Evolutionary conservation across 23 red algal species (phyloP), one percentile per base, ranked within the genome.

Genomic region (Gracilaria gracilis): DNA sequence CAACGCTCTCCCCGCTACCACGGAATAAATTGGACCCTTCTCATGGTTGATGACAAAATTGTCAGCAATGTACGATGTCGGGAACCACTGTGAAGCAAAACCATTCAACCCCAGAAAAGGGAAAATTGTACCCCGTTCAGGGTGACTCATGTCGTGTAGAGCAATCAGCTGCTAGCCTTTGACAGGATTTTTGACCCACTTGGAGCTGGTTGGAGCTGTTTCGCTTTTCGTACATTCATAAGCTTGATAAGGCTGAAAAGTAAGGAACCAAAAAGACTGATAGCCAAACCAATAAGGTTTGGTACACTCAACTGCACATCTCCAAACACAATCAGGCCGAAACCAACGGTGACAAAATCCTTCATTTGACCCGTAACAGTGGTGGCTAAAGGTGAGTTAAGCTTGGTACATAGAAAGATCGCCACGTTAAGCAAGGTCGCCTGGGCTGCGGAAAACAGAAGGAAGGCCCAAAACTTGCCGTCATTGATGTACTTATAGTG

Each of bases 341-440:
- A 85, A 5, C 83, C 71, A 4, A 98, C 78, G 13, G 91, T 90
- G 32, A 95, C 87, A 48, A 98, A 75, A 53, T 98, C 95, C 87
- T 98, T 98, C 33, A 90, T 80, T 79, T 98, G 95, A 59, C 89
- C 90, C n/a, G 95, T 93, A 25, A 98, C 88, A 35, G 92, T 98
- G 29, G 91, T 92, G 17, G 95, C 91, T 47, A 98, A 82, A 2
- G 95, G 92, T 46, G 95, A 98, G 66, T 98, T 98, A 23, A 93
- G 86, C 47, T 61, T 90, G n/a, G 95, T 98, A 59, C 91, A 93
- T 67, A 93, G 92, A 86, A 89, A 98, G 73, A 98, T 94, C 24
- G 91, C 82, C 23, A 93, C 80, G 57, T 98, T 98, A 69, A 98
- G 87, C 51, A 98, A 65, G 73, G 91, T 95, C 0, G 87, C 84